These are phyloP conservation scores for Fusarium sp. DNA, from an alignment of 2,329 filamentous ascomycete species.

Conservation along the genomic window DNA sequence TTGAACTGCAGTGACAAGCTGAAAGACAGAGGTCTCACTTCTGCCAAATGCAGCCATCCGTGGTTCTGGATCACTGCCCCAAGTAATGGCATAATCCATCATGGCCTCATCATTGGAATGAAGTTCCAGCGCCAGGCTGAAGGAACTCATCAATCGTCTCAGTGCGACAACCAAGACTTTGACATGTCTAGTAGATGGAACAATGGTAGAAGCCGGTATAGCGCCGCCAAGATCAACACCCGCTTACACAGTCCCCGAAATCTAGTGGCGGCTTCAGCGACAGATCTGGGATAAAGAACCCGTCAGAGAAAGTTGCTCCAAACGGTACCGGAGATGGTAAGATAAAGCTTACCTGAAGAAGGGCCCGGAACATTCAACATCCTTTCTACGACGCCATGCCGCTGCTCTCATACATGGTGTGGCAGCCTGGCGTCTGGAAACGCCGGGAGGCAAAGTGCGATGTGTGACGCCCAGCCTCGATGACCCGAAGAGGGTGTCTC, in stretches of 20 bases:
- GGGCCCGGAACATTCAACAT: constrained; percentile 25
- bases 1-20: not conserved
- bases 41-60: constrained; percentile 7
- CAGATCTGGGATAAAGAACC: constrained; percentile 27
- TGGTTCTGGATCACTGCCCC: constrained; percentile 22
- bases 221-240: constrained; percentile 18
- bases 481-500: constrained; percentile 16
- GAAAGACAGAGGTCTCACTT: not conserved
- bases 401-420: constrained; percentile 24
- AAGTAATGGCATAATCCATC: constrained; percentile 12
- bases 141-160: constrained; percentile 18
- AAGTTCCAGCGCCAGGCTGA: constrained; percentile 32
- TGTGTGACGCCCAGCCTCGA: constrained; percentile 35
- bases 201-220: constrained; percentile 15
- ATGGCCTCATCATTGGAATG: constrained; percentile 34
- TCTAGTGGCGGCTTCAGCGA: constrained; percentile 23
- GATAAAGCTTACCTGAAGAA: constrained; percentile 17
- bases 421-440: constrained; percentile 30
- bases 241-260: constrained; percentile 4
- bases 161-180: constrained; percentile 18
- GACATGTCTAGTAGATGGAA: constrained; percentile 25
- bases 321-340: constrained; percentile 4
- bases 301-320: constrained; percentile 2
- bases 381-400: constrained; percentile 26
- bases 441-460: constrained; percentile 37